Base-by-base conservation (phyloP, 1,284 basidiomycete species). In the Blastosporella zonata region DNA sequence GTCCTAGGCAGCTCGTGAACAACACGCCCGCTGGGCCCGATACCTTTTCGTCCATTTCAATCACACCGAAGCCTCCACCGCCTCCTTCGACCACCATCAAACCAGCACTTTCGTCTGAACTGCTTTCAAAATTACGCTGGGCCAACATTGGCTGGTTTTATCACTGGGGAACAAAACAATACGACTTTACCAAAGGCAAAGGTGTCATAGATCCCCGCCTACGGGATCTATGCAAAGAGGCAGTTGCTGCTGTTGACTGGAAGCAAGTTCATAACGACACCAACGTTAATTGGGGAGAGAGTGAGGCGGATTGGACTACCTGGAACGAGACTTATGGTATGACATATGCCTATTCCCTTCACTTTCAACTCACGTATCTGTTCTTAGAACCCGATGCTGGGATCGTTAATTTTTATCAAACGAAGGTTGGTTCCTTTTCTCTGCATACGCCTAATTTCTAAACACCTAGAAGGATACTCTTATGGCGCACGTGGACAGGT, bases 61-160 rank as follows among this genome's bases (percentile, higher is more conserved):
- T 68, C 6, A 69, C 74, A 2, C 76, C 80, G 0, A 88, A 86
- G 63, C 78, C 69, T 4, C 76, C 78, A 1, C 71, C 78, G 2
- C 61, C 75, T 1, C 82, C 87, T 2, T 86, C 85, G 1, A 60
- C 74, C 8, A 78, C 78, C 1, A 70, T 75, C 2, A 70, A 65
- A 5, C 72, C 84, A 0, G 55, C 67, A 0, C 57, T 62, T 2
- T 63, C 76, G 1, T 75, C 78, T 0, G 65, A 74, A 37, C 76
- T 94, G 4, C 56, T 93, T n/a, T 71, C 72, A 0, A 87, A 82
- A 62, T 65, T 97, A 29, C 77, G 93, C 31, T 97, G 93, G 93
- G 88, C 91, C 1, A 97, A 95, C 59, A 87, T 97, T 37, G 93
- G 93, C 4, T 90, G 88, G 82, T 88, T 81, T 46, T 97, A 97